A percentile compares a stretch with the other conserved stretches of the same genome.
Evolutionary conservation across 2,329 filamentous ascomycete genomes (phyloP).

Genomic region (Fonsecaea multimorphosa): DNA sequence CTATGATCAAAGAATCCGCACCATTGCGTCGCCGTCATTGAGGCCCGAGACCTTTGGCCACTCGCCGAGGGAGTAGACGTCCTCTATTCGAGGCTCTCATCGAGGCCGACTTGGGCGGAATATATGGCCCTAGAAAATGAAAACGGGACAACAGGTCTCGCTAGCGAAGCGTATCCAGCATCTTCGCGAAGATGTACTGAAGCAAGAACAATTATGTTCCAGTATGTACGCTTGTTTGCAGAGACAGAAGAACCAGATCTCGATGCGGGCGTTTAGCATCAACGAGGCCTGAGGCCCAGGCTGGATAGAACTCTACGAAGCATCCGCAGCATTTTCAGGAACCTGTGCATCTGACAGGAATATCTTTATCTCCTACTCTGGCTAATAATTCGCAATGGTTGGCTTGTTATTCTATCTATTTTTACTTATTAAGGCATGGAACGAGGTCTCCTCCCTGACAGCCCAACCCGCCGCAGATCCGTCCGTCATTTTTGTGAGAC

Average conservation of each 20-base stretch:
- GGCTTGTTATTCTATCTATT: no score
- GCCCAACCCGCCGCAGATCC: no score
- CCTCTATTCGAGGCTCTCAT: neutral
- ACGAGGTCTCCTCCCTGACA: no score
- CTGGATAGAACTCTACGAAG: neutral
- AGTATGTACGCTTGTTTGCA: neutral
- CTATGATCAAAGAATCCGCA: constrained; percentile 39
- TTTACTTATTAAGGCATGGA: no score
- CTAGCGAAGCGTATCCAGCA: neutral
- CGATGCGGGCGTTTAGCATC: neutral
- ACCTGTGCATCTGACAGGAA: no score
- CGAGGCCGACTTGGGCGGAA: neutral
- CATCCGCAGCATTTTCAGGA: no score
- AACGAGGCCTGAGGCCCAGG: neutral
- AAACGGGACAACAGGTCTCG: neutral
- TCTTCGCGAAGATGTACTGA: neutral
- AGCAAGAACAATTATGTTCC: constrained; percentile 1
- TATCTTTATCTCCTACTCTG: no score
- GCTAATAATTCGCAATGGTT: no score
- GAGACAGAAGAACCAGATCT: neutral
- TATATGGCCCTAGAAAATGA: neutral
- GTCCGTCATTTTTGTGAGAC: no score
- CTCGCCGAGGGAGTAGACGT: neutral
- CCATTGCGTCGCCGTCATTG: constrained; percentile 41
- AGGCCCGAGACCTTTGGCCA: constrained; percentile 43